Percentiles rank a stretch among this genome's conserved stretches.
Conservation (phyloP, 1,284 basidiomycete genomes). For the Apiotrichum veenhuisii region DNA sequence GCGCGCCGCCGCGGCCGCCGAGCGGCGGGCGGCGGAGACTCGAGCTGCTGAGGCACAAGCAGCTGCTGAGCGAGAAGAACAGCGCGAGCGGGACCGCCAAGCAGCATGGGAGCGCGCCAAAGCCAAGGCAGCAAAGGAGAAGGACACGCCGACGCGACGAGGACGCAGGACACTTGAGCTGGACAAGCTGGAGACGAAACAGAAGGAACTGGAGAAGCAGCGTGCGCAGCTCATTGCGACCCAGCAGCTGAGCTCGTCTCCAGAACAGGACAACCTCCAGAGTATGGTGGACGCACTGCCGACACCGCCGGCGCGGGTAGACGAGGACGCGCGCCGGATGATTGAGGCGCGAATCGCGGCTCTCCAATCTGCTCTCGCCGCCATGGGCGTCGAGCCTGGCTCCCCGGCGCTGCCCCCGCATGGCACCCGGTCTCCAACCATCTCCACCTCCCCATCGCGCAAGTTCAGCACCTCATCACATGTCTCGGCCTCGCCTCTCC, state of each 20-base stretch:
- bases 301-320: not conserved
- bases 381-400: conserved; percentile 4
- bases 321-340: conserved; percentile 19
- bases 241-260: not conserved
- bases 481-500: not conserved
- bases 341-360: conserved; percentile 21
- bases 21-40: not conserved
- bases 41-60: not conserved
- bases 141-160: not conserved
- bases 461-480: not conserved
- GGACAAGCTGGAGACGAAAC: not conserved
- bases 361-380: conserved; percentile 5
- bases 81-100: not conserved
- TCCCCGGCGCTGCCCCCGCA: not conserved
- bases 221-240: not conserved
- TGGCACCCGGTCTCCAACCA: not conserved
- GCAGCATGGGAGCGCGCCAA: not conserved
- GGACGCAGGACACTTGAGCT: not conserved
- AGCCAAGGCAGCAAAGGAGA: not conserved
- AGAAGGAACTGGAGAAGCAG: not conserved
- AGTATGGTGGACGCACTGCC: not conserved
- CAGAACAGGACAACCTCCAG: not conserved
- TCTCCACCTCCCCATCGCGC: not conserved
- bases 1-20: not conserved
- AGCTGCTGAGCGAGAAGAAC: not conserved